Percentiles rank a stretch among this genome's conserved stretches.
These are phyloP conservation scores for Ogataea nonfermentans DNA, from an alignment of 805 yeast genomes.

Conservation along the genomic window DNA sequence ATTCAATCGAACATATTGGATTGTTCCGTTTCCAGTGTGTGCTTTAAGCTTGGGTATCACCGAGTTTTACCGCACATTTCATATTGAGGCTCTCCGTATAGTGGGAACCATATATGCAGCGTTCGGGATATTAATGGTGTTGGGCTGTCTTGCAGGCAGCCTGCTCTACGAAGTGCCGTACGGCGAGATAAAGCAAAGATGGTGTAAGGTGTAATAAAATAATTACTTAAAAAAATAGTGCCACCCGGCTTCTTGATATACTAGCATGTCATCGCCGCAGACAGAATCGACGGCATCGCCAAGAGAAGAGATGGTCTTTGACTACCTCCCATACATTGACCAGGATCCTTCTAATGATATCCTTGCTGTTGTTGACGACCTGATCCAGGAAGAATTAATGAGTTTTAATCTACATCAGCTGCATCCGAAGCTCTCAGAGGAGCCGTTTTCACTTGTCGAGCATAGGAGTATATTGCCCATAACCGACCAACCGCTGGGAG, in stretches of 20 bases:
- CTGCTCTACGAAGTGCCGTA: constrained; percentile 33
- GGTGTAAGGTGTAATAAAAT: constrained; percentile 8
- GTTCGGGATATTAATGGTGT: constrained; percentile 43
- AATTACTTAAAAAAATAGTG: constrained; percentile 1
- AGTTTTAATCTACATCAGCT: constrained; percentile 12
- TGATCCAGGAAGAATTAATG: constrained; percentile 25
- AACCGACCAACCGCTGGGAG: constrained; percentile 13
- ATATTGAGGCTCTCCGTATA: constrained; percentile 54
- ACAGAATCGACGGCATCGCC: constrained; percentile 4
- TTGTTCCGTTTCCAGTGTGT: constrained; percentile 83
- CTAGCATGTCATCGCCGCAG: constrained; percentile 2
- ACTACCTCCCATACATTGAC: constrained; percentile 27
- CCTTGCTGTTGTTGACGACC: constrained; percentile 18
- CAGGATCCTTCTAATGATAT: constrained; percentile 21
- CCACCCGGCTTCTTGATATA: neutral
- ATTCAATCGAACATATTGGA: constrained; percentile 63
- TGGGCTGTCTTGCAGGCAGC: constrained; percentile 37
- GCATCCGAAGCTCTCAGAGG: constrained; percentile 14
- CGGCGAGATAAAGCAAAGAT: constrained; percentile 5
- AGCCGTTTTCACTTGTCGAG: neutral
- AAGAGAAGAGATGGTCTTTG: constrained; percentile 13
- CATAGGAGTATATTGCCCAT: constrained; percentile 6
- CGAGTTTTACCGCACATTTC: constrained; percentile 46
- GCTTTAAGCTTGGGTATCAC: constrained; percentile 64
- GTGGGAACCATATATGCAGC: constrained; percentile 60